These are phyloP conservation scores for Drechmeria coniospora DNA, from an alignment of 2,329 filamentous ascomycete genomes.

Conservation along the genomic window DNA sequence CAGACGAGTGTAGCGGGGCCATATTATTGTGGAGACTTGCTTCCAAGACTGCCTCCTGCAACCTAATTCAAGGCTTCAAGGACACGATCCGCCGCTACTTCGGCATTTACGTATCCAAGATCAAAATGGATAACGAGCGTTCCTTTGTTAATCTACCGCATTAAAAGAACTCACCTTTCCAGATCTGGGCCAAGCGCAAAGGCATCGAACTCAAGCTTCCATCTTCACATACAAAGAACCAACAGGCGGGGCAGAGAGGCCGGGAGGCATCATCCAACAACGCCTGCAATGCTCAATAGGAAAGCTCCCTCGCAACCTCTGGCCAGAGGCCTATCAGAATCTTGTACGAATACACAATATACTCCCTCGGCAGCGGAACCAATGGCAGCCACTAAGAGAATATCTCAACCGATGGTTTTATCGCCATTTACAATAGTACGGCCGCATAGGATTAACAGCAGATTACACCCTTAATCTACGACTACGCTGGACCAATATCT, in stretches of 20 bases:
- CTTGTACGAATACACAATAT: not conserved
- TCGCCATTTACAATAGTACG: not conserved
- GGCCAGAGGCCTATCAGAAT: not conserved
- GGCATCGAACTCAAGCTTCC: not conserved
- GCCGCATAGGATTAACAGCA: not conserved
- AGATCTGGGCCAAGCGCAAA: not conserved
- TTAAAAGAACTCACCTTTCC: not conserved
- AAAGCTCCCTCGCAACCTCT: not conserved
- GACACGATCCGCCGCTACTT: not conserved
- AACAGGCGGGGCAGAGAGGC: conserved; percentile 1
- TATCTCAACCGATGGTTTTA: not conserved
- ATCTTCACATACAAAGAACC: conserved; percentile 1
- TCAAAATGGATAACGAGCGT: conserved; percentile 1
- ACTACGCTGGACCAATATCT: not conserved
- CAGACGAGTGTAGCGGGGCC: conserved; percentile 1
- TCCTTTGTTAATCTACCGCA: not conserved
- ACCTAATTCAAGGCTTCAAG: not conserved
- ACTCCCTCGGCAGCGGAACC: not conserved
- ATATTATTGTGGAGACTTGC: conserved; percentile 1
- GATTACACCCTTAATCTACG: not conserved
- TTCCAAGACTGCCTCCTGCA: not conserved
- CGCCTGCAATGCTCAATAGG: not conserved
- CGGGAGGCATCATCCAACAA: conserved; percentile 1
- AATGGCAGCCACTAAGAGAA: not conserved
- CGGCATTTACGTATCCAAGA: not conserved